phyloP scores from a whole-genome alignment of 768 basidiomycete species.

The Hygrocybe punicea region DNA sequence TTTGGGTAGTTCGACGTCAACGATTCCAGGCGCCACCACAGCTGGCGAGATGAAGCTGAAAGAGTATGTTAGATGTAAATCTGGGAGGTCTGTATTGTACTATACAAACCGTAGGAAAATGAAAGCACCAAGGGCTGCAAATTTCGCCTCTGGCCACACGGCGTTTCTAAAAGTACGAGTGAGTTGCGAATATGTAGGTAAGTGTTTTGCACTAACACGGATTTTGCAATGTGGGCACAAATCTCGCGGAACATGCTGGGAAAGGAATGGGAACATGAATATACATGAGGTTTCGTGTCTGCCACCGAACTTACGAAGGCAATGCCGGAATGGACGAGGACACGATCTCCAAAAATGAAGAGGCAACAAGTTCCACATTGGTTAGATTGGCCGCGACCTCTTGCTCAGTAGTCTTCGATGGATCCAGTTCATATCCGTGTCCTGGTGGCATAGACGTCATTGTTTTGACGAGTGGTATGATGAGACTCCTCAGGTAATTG shows the following conservation, averaged over 20 bases:
- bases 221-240: conserved; percentile 72
- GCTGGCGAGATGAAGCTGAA: conserved; percentile 86
- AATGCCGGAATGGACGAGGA: conserved; percentile 64
- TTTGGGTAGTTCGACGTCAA: conserved; percentile 77
- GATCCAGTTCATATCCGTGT: conserved; percentile 76
- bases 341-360: conserved; percentile 73
- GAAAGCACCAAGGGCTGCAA: conserved; percentile 82
- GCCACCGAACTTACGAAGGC: conserved; percentile 58
- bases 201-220: conserved; percentile 56
- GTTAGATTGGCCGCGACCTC: conserved; percentile 64
- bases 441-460: conserved; percentile 72
- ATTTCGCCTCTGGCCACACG: conserved; percentile 77
- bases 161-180: conserved; percentile 40
- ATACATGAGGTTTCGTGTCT: neutral
- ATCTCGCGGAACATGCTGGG: conserved; percentile 82
- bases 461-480: conserved; percentile 71
- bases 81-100: neutral
- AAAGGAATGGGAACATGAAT: conserved; percentile 6
- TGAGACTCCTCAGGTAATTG: conserved; percentile 77
- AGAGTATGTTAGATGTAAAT: conserved; percentile 2
- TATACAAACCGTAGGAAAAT: conserved; percentile 72
- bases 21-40: conserved; percentile 77
- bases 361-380: conserved; percentile 69
- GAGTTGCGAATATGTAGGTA: conserved; percentile 2
- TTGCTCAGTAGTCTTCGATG: conserved; percentile 53